Evolutionary conservation across 2,329 filamentous ascomycete species (phyloP).

Genomic region (Aspergillus hiratsukae): DNA sequence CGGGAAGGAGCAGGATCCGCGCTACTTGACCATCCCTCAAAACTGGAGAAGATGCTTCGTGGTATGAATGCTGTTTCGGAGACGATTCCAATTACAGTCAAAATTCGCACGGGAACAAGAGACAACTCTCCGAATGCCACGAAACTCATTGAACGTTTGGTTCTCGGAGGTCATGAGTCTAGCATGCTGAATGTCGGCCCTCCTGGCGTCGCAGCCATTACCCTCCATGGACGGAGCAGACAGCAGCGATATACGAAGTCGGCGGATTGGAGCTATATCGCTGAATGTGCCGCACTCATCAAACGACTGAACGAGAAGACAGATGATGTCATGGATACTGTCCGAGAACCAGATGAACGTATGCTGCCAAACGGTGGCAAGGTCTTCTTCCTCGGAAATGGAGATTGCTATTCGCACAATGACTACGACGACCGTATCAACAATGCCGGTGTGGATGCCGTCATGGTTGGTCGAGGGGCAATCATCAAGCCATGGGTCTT

Average conservation of each 20-base stretch:
- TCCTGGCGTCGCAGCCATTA: slow-evolving; percentile 88
- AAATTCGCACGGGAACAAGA: slow-evolving; percentile 87
- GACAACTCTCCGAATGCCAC: slow-evolving; percentile 74
- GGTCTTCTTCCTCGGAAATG: slow-evolving; percentile 92
- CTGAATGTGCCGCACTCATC: slow-evolving; percentile 80
- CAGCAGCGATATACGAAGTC: slow-evolving; percentile 89
- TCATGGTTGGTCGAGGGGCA: slow-evolving; percentile 95
- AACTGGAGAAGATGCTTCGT: slow-evolving; percentile 88
- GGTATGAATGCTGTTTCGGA: slow-evolving; percentile 94
- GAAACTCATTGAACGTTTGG: slow-evolving; percentile 75
- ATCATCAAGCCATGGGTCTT: slow-evolving; percentile 98
- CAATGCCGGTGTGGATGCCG: slow-evolving; percentile 77
- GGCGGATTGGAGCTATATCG: slow-evolving; percentile 95
- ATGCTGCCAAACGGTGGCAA: slow-evolving; percentile 65
- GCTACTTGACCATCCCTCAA: slow-evolving; percentile 79
- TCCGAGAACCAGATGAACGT: slow-evolving; percentile 69
- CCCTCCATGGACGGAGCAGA: slow-evolving; percentile 85
- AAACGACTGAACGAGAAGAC: slow-evolving; percentile 70
- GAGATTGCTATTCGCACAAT: slow-evolving; percentile 88
- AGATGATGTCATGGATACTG: slow-evolving; percentile 67
- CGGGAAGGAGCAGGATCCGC: slow-evolving; percentile 84
- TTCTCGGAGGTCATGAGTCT: slow-evolving; percentile 72
- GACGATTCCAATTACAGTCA: slow-evolving; percentile 86
- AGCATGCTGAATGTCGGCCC: slow-evolving; percentile 63
- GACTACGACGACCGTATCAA: slow-evolving; percentile 79